Evolutionary conservation across 257 asterid species (phyloP).

Genomic region (Pogostemon cablin): DNA sequence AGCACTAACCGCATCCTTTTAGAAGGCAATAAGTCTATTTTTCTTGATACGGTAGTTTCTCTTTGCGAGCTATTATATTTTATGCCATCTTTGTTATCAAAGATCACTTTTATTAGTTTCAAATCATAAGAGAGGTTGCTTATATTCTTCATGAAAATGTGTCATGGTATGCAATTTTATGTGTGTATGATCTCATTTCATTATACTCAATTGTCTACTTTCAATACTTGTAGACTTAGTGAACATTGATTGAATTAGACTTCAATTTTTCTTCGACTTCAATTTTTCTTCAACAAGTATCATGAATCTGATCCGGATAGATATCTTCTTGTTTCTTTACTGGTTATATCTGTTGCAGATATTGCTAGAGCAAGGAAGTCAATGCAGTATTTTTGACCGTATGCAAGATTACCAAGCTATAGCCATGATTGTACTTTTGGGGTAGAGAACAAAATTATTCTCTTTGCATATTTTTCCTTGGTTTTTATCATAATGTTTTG

Average conservation of each 20-base stretch:
- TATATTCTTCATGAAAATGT: not conserved
- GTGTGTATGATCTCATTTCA: not conserved
- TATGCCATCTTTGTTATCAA: not conserved
- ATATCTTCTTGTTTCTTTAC: conserved; percentile 25
- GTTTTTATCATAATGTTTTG: not conserved
- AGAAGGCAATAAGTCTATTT: conserved; percentile 58
- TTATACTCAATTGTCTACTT: not conserved
- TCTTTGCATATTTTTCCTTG: not conserved
- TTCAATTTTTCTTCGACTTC: not conserved
- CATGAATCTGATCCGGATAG: not conserved
- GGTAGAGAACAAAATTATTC: conserved; percentile 49
- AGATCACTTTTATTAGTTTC: not conserved
- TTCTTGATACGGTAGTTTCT: conserved; percentile 77
- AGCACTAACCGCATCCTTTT: conserved; percentile 72
- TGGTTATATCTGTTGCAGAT: conserved; percentile 44
- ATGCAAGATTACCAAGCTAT: conserved; percentile 80
- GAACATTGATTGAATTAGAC: not conserved
- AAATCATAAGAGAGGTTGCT: not conserved
- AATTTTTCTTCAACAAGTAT: not conserved
- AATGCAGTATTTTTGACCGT: conserved; percentile 57
- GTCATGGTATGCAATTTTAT: not conserved
- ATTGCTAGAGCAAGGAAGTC: conserved; percentile 67
- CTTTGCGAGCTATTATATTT: not conserved
- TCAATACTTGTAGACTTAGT: not conserved
- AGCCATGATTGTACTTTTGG: conserved; percentile 82